Conservation (phyloP, 805 yeast genomes). For the Candida glaebosa region DNA sequence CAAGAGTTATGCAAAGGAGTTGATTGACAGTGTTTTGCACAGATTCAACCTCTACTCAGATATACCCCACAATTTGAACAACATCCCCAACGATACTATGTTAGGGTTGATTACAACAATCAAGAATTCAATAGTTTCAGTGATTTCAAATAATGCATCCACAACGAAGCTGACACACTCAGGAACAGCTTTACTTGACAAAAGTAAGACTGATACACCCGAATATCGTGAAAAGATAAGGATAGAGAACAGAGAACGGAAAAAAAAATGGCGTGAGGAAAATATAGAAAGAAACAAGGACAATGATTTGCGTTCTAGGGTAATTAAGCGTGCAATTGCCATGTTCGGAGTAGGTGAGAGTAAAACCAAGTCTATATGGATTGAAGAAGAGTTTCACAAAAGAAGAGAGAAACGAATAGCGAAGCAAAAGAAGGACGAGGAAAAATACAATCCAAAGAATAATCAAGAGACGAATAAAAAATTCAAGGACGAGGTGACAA, state of each 20-base stretch:
- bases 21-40: conserved; percentile 23
- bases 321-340: conserved; percentile 64
- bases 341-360: conserved; percentile 63
- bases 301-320: conserved; percentile 77
- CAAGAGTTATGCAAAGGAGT: conserved; percentile 17
- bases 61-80: conserved; percentile 5
- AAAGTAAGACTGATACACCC: conserved; percentile 25
- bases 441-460: conserved; percentile 3
- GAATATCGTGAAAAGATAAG: conserved; percentile 57
- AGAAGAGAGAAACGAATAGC: conserved; percentile 59
- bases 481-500: conserved; percentile 17
- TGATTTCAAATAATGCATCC: conserved; percentile 22
- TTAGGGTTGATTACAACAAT: conserved; percentile 11
- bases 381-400: conserved; percentile 64
- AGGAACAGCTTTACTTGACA: conserved; percentile 16
- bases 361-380: conserved; percentile 59
- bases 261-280: conserved; percentile 79
- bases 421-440: conserved; percentile 36
- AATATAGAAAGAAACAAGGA: conserved; percentile 82
- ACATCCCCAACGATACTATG: conserved; percentile 1
- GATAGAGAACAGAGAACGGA: conserved; percentile 69
- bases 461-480: conserved; percentile 11
- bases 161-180: conserved; percentile 15
- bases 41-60: conserved; percentile 12
- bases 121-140: conserved; percentile 18